Conservation (phyloP, 1,284 basidiomycete genomes). For the Puccinia hordei region DNA sequence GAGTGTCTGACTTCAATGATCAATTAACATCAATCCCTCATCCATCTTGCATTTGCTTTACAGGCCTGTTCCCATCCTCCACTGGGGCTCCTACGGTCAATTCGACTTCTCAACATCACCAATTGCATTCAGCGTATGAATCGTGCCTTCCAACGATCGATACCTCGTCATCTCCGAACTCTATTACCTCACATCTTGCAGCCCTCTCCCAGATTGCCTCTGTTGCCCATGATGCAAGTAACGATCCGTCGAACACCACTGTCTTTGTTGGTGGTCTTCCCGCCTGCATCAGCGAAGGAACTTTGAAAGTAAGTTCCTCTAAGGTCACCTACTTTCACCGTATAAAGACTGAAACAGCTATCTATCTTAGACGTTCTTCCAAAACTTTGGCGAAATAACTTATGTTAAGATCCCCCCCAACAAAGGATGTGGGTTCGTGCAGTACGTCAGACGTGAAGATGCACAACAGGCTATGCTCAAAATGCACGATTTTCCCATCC, state of each 20-base stretch:
- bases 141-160: background rate
- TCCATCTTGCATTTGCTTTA: background rate
- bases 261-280: slow-evolving; percentile 87
- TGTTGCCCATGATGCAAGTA: slow-evolving; percentile 56
- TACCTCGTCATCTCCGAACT: slow-evolving; percentile 35
- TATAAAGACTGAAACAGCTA: background rate
- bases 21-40: background rate
- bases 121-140: background rate
- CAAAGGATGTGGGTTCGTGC: slow-evolving; percentile 93
- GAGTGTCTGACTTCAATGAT: background rate
- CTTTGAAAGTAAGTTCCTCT: slow-evolving; percentile 65
- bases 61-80: slow-evolving; percentile 12
- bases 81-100: slow-evolving; percentile 17
- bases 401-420: slow-evolving; percentile 94
- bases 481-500: slow-evolving; percentile 93
- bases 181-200: slow-evolving; percentile 72
- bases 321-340: background rate
- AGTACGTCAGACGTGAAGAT: slow-evolving; percentile 86
- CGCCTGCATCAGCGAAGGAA: slow-evolving; percentile 81
- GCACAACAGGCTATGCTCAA: slow-evolving; percentile 89
- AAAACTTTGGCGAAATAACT: slow-evolving; percentile 85
- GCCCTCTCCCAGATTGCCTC: slow-evolving; percentile 67
- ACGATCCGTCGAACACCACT: slow-evolving; percentile 87
- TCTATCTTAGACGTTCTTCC: slow-evolving; percentile 68
- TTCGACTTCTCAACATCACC: slow-evolving; percentile 13